phyloP scores from a whole-genome alignment of 352 stramenopile species.

The Globisporangium radiosum region DNA sequence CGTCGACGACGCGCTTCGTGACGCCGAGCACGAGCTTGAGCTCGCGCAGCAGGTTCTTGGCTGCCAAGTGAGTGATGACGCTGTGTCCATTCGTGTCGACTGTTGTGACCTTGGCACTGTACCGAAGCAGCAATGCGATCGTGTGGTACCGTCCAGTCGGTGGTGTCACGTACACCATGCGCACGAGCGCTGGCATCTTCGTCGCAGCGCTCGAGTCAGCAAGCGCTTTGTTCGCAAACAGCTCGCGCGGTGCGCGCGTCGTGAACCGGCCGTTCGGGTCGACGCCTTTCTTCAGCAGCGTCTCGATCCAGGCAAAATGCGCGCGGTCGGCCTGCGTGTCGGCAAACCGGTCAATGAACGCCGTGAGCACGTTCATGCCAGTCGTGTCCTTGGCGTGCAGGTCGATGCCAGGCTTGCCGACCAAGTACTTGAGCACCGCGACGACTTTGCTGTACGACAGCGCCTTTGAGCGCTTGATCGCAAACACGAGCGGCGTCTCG shows the following conservation, averaged over 20 bases:
- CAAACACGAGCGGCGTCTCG: constrained; percentile 50
- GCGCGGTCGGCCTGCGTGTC: constrained; percentile 15
- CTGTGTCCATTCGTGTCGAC: constrained; percentile 51
- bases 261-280: constrained; percentile 40
- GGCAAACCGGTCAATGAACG: constrained; percentile 54
- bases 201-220: constrained; percentile 16
- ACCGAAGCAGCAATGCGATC: constrained; percentile 47
- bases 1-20: constrained; percentile 34
- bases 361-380: constrained; percentile 42
- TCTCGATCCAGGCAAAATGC: constrained; percentile 39
- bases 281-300: constrained; percentile 49
- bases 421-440: constrained; percentile 41
- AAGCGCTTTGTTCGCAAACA: constrained; percentile 33
- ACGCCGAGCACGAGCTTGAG: constrained; percentile 37
- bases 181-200: constrained; percentile 39
- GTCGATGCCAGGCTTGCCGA: constrained; percentile 25
- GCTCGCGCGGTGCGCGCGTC: constrained; percentile 20
- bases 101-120: constrained; percentile 43
- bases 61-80: constrained; percentile 52
- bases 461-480: constrained; percentile 37
- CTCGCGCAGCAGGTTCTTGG: constrained; percentile 41
- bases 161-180: constrained; percentile 30
- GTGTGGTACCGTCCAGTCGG: constrained; percentile 23
- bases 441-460: constrained; percentile 17
- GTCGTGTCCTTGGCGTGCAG: constrained; percentile 33